Percentiles rank a stretch among this genome's conserved stretches.
These are phyloP conservation scores for Helminthosporium solani DNA, from an alignment of 2,329 filamentous ascomycete genomes.

Conservation along the genomic window DNA sequence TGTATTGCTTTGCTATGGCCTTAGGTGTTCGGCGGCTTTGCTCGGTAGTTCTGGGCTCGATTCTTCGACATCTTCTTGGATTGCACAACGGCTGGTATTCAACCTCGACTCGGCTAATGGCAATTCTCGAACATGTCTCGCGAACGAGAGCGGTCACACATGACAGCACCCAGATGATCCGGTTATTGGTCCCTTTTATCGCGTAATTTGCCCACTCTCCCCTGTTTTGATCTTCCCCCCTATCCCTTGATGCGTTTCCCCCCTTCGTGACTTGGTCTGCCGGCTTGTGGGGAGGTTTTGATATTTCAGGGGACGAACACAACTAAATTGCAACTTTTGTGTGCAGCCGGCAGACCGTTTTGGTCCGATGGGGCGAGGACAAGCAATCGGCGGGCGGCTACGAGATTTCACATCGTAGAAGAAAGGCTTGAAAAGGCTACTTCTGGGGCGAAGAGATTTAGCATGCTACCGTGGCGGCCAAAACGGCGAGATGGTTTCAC, in stretches of 20 bases:
- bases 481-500: neutral
- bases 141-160: conserved; percentile 29
- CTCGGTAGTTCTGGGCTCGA: conserved; percentile 32
- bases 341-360: conserved; percentile 22
- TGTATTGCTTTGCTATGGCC: conserved; percentile 28
- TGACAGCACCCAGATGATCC: conserved; percentile 26
- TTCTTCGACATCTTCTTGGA: conserved; percentile 29
- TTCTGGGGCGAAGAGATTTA: conserved; percentile 32
- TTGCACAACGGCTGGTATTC: conserved; percentile 21
- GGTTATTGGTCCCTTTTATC: conserved; percentile 32
- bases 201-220: conserved; percentile 34
- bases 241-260: conserved; percentile 34
- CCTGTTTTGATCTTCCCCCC: conserved; percentile 22
- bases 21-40: conserved; percentile 29
- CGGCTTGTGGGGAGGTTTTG: conserved; percentile 45
- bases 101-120: conserved; percentile 12
- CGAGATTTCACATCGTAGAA: conserved; percentile 12
- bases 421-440: conserved; percentile 19
- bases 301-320: conserved; percentile 39
- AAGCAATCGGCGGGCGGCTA: conserved; percentile 23
- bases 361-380: conserved; percentile 7
- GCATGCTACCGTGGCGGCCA: conserved; percentile 25
- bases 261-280: conserved; percentile 42
- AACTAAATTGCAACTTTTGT: conserved; percentile 37
- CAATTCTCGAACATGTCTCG: conserved; percentile 15